Evolutionary conservation across 345 rosid species (phyloP), one percentile per base, ranked within the genome.

Genomic region (Linum trigynum): DNA sequence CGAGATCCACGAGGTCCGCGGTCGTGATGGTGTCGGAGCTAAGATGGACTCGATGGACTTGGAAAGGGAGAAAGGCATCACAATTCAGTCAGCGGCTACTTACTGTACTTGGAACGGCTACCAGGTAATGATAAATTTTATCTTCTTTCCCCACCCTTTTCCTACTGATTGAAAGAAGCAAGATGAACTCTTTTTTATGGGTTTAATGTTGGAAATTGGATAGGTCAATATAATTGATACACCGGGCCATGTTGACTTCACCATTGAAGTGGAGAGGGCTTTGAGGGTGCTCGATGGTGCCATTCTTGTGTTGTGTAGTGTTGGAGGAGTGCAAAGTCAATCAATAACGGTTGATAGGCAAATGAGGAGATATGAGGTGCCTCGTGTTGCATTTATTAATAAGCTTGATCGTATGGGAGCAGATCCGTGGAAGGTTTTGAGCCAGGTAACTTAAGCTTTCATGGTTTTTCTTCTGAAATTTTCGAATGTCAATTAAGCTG

Each of bases 351-450:
- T 95, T 35, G 99, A 95, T 76, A 82, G 98, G 68, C 99, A 91
- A 79, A 95, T 95, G 99, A 95, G 91, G 78, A 84, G 99, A 79
- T 95, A 95, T 17, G 91, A 86, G 65, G 99, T 95, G 41, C 98
- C 99, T 0, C 79, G 99, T 68, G 72, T 95, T 38, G 97, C 94
- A 0, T 95, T 95, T 80, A 95, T 91, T 57, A 95, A 95, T 70
- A 95, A 95, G 78, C 99, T 95, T 66, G 99, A 95, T 77, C 76
- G 99, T 57, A 95, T 89, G 99, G 99, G 98, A 74, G 99, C 99
- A 15, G 99, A 95, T 77, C 99, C 98, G 0, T 91, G 97, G 98
- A 95, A 91, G 83, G 99, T 95, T 62, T 72, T 95, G 76, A 86
- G 74, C 73, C 99, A 95, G 96, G 99, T 95, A 67, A 32, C 14